Base-by-base conservation (phyloP, 1,284 basidiomycete species). In the Malassezia sympodialis region DNA sequence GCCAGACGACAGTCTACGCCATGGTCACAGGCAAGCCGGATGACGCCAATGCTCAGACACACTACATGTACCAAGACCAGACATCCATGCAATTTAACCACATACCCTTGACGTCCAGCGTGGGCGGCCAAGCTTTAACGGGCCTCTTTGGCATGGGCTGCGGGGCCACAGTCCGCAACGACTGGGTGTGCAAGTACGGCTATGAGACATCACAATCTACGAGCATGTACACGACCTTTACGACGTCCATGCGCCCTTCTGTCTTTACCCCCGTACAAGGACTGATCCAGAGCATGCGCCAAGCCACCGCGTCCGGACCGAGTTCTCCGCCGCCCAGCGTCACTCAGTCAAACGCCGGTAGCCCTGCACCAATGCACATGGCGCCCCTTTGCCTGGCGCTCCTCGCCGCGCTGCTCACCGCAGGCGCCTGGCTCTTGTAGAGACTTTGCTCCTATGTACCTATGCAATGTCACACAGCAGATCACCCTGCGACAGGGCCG, bases 401-500 rank as follows among this genome's bases (percentile, higher is more conserved):
- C 14, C 7, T 11, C 41, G 19, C 41, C 4, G 24, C 19, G 19
- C 28, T 50, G n/a, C 17, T 26, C 14, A 6, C 19, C 24, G 24
- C 24, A 8, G 41, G 41, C 41, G 41, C 24, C 3, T 28, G 23
- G 23, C 41, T 43, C 14, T 24, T 43, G 14, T 26, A 48, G 37
- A 19, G 6, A 39, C 6, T 2, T 1, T 21, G 8, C 12, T 10
- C 32, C 32, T 34, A 34, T 34, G n/a, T 19, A n/a, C n/a, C 19
- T 39, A 39, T 11, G 39, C 40, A 31, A 90, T 88, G 76, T 90
- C 88, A 62, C 85, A 83, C 35, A 84, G 82, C 67, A 91, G 79
- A 76, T 91, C 88, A 51, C 88, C 87, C 75, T 88, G 85, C 75
- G 84, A 84, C 77, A 91, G 84, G 19, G 87, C 88, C 75, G 89